A percentile compares a stretch with the other conserved stretches of the same genome.
Conservation (phyloP, 371 early-diverging fungal species). For the Apophysomyces variabilis region DNA sequence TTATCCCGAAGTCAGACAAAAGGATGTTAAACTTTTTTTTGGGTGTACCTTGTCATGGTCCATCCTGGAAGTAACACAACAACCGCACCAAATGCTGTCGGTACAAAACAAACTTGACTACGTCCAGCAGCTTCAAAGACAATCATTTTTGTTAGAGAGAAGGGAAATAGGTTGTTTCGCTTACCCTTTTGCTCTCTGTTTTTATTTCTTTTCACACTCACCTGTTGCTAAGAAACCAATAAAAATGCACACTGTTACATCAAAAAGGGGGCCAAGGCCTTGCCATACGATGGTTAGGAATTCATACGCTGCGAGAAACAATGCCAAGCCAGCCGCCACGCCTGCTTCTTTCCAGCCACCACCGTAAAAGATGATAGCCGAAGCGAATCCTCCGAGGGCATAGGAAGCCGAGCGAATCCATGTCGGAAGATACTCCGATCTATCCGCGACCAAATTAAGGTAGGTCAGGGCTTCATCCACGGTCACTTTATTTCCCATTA, state of each 20-base stretch:
- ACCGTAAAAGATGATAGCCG: constrained; percentile 26
- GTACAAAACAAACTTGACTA: constrained; percentile 18
- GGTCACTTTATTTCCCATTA: constrained; percentile 23
- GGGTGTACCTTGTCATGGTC: constrained; percentile 52
- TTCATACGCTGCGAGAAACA: constrained; percentile 44
- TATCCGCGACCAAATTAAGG: constrained; percentile 19
- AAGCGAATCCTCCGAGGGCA: constrained; percentile 33
- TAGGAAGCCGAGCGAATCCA: constrained; percentile 40
- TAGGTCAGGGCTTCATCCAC: constrained; percentile 36
- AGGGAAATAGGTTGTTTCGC: background rate
- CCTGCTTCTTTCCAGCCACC: constrained; percentile 25
- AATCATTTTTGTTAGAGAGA: background rate
- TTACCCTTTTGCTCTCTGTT: background rate
- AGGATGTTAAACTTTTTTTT: background rate
- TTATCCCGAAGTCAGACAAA: constrained; percentile 18
- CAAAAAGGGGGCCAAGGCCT: constrained; percentile 58
- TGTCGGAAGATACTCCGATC: constrained; percentile 30
- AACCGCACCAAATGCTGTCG: constrained; percentile 32
- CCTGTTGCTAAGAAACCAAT: constrained; percentile 55
- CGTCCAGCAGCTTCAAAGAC: constrained; percentile 18
- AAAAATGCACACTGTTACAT: constrained; percentile 57
- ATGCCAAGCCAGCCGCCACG: constrained; percentile 21
- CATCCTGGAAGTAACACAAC: constrained; percentile 65
- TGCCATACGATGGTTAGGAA: constrained; percentile 30
- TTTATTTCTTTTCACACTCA: background rate